Percentiles rank a stretch among this genome's conserved stretches.
These are phyloP conservation scores for Calonectria ilicicola DNA, from an alignment of 2,329 filamentous ascomycete species.

Conservation along the genomic window DNA sequence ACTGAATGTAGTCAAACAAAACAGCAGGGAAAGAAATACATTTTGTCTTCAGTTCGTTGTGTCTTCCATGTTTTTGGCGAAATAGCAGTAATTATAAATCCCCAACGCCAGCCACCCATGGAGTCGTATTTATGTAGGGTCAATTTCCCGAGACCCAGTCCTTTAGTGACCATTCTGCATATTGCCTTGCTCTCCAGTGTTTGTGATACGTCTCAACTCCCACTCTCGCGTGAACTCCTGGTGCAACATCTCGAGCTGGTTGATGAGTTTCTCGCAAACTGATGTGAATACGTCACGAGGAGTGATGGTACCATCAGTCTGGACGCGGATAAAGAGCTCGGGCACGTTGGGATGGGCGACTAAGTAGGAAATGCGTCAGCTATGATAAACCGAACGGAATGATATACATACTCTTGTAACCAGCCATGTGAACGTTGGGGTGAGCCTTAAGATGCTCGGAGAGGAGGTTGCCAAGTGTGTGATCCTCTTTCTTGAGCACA, in stretches of 20 bases:
- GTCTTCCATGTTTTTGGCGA: slow-evolving; percentile 29
- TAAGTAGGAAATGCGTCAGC: slow-evolving; percentile 30
- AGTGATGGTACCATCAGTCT: slow-evolving; percentile 89
- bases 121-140: slow-evolving; percentile 29
- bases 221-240: slow-evolving; percentile 94
- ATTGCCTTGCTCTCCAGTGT: slow-evolving; percentile 69
- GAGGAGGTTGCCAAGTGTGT: slow-evolving; percentile 93
- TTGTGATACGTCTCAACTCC: slow-evolving; percentile 87
- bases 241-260: slow-evolving; percentile 82
- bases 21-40: slow-evolving; percentile 22
- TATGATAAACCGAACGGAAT: no score
- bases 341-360: slow-evolving; percentile 72
- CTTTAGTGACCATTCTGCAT: slow-evolving; percentile 52
- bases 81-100: slow-evolving; percentile 38
- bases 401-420: slow-evolving; percentile 81
- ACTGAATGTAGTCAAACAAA: slow-evolving; percentile 11
- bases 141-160: slow-evolving; percentile 11
- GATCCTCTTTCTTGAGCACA: slow-evolving; percentile 95
- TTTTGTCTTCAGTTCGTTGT: slow-evolving; percentile 32
- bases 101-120: slow-evolving; percentile 43
- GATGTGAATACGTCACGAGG: slow-evolving; percentile 90
- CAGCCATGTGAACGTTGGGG: slow-evolving; percentile 87
- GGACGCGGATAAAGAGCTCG: slow-evolving; percentile 79
- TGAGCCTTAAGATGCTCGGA: slow-evolving; percentile 87
- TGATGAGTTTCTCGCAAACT: slow-evolving; percentile 85